Percentiles rank a stretch among this genome's conserved stretches.
phyloP scores from a whole-genome alignment of 345 rosid genomes.

The Eucalyptus curtisii region DNA sequence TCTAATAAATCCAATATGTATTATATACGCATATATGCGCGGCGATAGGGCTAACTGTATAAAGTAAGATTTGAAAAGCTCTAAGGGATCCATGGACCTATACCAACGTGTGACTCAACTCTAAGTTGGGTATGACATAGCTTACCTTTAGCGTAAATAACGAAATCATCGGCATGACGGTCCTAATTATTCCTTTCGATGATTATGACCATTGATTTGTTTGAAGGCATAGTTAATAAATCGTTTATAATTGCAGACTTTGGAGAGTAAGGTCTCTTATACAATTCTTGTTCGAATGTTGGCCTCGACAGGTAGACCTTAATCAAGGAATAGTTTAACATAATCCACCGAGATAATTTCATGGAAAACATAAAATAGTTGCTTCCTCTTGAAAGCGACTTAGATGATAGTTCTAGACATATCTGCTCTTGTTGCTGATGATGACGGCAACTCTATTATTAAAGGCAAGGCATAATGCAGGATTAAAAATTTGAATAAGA shows the following conservation, averaged over 20 bases:
- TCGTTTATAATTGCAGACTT: not conserved
- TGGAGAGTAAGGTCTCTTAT: not conserved
- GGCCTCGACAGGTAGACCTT: not conserved
- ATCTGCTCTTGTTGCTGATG: not conserved
- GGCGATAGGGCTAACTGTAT: not conserved
- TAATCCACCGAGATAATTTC: not conserved
- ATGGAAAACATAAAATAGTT: not conserved
- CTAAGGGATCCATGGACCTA: not conserved
- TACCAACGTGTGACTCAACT: not conserved
- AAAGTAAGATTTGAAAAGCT: not conserved
- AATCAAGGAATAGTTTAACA: not conserved
- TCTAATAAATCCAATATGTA: not conserved
- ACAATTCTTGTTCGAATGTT: not conserved
- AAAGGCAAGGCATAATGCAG: not conserved
- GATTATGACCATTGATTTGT: not conserved
- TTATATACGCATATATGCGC: not conserved
- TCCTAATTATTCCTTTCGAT: not conserved
- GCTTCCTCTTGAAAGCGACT: not conserved
- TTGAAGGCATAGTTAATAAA: not conserved
- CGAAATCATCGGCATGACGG: fast-evolving
- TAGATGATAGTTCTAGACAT: not conserved
- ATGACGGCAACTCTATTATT: not conserved
- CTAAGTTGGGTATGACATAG: not conserved
- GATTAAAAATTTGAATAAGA: not conserved
- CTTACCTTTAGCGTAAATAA: not conserved